Base-by-base conservation (phyloP, 495 filamentous ascomycete genomes). In the Parathielavia hyrcaniae region DNA sequence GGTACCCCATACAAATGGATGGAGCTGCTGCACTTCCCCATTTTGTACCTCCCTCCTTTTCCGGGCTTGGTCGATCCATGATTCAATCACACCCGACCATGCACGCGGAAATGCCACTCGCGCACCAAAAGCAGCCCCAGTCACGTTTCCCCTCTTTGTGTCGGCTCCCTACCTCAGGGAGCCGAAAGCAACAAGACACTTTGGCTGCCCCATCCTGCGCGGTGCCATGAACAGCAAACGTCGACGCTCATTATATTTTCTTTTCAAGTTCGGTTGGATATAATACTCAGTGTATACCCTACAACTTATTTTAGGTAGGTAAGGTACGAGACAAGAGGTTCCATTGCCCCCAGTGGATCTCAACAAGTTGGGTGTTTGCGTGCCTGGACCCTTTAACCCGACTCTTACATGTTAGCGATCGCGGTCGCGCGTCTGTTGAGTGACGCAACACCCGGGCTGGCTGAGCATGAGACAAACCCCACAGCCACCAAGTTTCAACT, bases 1-100 rank as follows among this genome's bases (percentile, higher is more conserved):
- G 23, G 61, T 63, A 63, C 61, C 61, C 12, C 61, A 41, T 63
- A 63, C 61, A 61, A 49, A 30, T 17, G 2, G 36, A 19, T 36
- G 47, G 19, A 32, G 38, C 11, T 34, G 57, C 54, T 50, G 55
- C 59, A 50, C 50, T 47, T 44, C 52, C 50, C 55, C 26, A 30
- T 30, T 56, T 56, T 50, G 59, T 52, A 22, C 53, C 55, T 50
- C 50, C 22, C 43, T 51, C 48, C 48, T 53, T 49, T 45, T 9
- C 44, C 44, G 14, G 43, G 60, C 13, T 45, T 58, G 60, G 60
- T 51, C 46, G 41, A 46, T 62, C 55, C 50, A 58, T 54, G 46
- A 57, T 53, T 62, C 55, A 54, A 58, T 54, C 52, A 57, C 59
- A 61, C 52, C 34, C 48, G 35, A 44, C 23, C 32, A 40, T 56